Evolutionary conservation across 805 yeast species (phyloP), one percentile per base, ranked within the genome.

Genomic region (Candida khao-thaluensis): DNA sequence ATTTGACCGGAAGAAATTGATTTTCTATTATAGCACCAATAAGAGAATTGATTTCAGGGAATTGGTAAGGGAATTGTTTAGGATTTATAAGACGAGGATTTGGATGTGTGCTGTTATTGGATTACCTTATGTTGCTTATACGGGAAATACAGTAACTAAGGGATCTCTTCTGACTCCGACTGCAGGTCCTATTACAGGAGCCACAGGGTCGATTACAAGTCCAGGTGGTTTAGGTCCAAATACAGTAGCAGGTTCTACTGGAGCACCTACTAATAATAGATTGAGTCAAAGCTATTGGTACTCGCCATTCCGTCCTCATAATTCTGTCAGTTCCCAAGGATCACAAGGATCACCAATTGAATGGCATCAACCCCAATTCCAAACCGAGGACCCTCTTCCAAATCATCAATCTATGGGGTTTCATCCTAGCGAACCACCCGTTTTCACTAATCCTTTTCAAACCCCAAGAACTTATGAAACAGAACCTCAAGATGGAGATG

Each of bases 41-140:
- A 79, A 79, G 51, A 65, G 93, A 49, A 73, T 84, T 40, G 93
- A 85, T 65, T 47, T 47, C 26, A 60, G 74, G 39, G 64, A 62
- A 20, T 60, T 69, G 48, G 68, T 69, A 39, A 69, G 67, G 41
- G 72, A 68, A 46, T 55, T 69, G 38, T 69, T 69, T 53, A 69
- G 68, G 47, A 66, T 69, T 33, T 69, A 66, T 55, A 69, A 69
- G 48, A 69, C 74, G 3, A 60, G 74, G 47, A 69, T 69, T 41
- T 85, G 95, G 93, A 64, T 85, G 60, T 82, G 90, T 69, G 90
- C 93, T 0, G 84, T 83, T 18, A 58, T 49, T 34, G 74, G 73
- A 3, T 50, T 60, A 18, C 72, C 73, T 1, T 63, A 40, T 26
- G 35, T 8, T 7, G 10, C 24, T 8, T n/a, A n/a, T n/a, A n/a